A percentile compares a stretch with the other conserved stretches of the same genome.
Conservation (phyloP, 2,329 filamentous ascomycete species). For the Xenoacremonium recifei region DNA sequence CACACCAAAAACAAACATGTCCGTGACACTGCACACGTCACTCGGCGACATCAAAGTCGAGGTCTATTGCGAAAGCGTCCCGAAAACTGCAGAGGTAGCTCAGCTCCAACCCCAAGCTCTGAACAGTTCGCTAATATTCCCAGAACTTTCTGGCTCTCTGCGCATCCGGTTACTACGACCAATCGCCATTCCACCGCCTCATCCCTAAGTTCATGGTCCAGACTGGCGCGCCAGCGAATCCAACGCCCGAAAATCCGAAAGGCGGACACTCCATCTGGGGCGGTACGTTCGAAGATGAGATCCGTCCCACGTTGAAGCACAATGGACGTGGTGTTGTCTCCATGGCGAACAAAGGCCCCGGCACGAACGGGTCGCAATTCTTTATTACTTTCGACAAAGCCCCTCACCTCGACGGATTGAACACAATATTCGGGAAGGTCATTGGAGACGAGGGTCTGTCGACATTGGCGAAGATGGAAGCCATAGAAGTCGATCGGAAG, state of each 20-base stretch:
- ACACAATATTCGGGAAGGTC: slow-evolving; percentile 79
- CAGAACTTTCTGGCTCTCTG: slow-evolving; percentile 87
- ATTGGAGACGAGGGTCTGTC: slow-evolving; percentile 62
- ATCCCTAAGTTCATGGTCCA: slow-evolving; percentile 83
- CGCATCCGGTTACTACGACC: slow-evolving; percentile 74
- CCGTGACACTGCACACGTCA: slow-evolving; percentile 78
- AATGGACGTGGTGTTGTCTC: slow-evolving; percentile 67
- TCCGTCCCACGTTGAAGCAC: slow-evolving; percentile 67
- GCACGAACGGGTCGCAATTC: slow-evolving; percentile 77
- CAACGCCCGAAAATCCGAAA: slow-evolving; percentile 60
- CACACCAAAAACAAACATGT: too few species aligned
- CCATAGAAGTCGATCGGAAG: slow-evolving; percentile 74
- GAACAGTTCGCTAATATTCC: too few species aligned
- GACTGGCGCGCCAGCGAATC: slow-evolving; percentile 63
- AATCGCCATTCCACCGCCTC: slow-evolving; percentile 74
- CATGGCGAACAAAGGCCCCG: slow-evolving; percentile 77
- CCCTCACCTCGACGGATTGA: slow-evolving; percentile 78
- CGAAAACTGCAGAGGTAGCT: slow-evolving; percentile 79
- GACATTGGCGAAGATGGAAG: slow-evolving; percentile 71
- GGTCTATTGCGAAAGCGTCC: slow-evolving; percentile 91
- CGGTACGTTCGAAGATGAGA: slow-evolving; percentile 76
- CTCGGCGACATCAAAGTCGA: slow-evolving; percentile 92
- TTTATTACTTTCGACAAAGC: slow-evolving; percentile 77
- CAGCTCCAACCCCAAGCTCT: background rate
- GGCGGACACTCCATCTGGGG: slow-evolving; percentile 73